These are phyloP conservation scores for Edaphochlamys debaryana DNA, from an alignment of 139 green algal species.

Conservation along the genomic window DNA sequence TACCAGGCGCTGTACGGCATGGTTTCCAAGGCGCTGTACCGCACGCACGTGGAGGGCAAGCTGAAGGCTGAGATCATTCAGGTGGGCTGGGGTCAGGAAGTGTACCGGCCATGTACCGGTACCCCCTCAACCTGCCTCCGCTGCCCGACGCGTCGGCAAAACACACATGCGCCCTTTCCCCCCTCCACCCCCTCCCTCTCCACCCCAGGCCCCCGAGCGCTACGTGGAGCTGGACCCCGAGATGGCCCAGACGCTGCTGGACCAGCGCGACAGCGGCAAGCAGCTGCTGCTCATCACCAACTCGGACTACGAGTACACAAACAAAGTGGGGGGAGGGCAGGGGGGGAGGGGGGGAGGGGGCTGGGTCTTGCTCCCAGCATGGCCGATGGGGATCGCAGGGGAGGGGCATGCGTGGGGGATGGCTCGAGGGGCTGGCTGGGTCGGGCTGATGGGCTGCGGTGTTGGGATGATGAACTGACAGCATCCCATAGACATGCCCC, in stretches of 20 bases:
- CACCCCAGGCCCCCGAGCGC: constrained; percentile 57
- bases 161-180: no score
- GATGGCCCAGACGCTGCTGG: constrained; percentile 87
- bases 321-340: constrained; percentile 29
- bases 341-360: background rate
- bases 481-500: no score
- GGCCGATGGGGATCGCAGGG: no score
- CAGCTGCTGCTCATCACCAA: constrained; percentile 97
- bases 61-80: constrained; percentile 95
- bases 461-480: no score
- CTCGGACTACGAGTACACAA: constrained; percentile 88
- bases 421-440: no score
- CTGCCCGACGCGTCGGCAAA: no score
- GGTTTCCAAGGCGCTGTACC: constrained; percentile 80
- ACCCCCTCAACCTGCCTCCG: no score
- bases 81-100: constrained; percentile 40
- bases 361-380: no score
- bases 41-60: constrained; percentile 93
- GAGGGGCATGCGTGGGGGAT: background rate
- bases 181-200: no score
- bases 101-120: no score
- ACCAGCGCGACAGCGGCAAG: constrained; percentile 91
- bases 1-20: constrained; percentile 53
- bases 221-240: constrained; percentile 92
- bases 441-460: no score